Evolutionary conservation across 2,329 filamentous ascomycete species (phyloP).

Genomic region (Ceratocystis variospora): DNA sequence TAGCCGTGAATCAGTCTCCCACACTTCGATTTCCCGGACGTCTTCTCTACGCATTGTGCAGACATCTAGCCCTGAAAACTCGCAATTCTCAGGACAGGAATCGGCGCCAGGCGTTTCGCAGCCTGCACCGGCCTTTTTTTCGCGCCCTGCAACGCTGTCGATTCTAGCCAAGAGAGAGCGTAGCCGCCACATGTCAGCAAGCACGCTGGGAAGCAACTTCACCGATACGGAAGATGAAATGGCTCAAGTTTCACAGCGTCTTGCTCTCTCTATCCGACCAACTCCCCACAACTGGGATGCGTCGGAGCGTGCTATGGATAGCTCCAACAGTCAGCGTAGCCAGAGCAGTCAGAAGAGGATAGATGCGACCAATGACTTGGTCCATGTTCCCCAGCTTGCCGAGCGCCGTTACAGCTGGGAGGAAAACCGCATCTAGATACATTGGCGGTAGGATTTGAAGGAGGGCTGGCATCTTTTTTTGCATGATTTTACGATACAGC

Average conservation of each 20-base stretch:
- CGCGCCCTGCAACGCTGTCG: background rate
- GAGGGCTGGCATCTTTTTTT: background rate
- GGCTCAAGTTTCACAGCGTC: background rate
- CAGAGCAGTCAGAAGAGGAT: conserved; percentile 33
- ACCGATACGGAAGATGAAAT: conserved; percentile 33
- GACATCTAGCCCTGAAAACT: background rate
- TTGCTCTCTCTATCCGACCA: conserved; percentile 14
- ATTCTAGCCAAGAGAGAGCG: background rate
- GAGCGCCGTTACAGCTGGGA: conserved; percentile 41
- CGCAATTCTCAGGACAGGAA: background rate
- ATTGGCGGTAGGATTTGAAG: background rate
- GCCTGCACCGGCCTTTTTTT: background rate
- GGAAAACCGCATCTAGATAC: conserved; percentile 21
- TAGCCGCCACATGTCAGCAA: conserved; percentile 23
- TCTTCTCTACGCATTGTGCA: conserved; percentile 7
- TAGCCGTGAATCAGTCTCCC: background rate
- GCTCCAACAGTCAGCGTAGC: conserved; percentile 26
- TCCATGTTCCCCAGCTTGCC: conserved; percentile 39
- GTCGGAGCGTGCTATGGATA: conserved; percentile 2
- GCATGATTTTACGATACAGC: conserved; percentile 13
- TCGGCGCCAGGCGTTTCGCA: background rate
- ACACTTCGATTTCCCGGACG: background rate
- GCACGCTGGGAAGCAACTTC: conserved; percentile 37
- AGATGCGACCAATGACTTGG: conserved; percentile 32
- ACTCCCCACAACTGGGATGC: conserved; percentile 21